Conservation (phyloP, 2,329 filamentous ascomycete genomes). For the Gaeumannomyces sp. region DNA sequence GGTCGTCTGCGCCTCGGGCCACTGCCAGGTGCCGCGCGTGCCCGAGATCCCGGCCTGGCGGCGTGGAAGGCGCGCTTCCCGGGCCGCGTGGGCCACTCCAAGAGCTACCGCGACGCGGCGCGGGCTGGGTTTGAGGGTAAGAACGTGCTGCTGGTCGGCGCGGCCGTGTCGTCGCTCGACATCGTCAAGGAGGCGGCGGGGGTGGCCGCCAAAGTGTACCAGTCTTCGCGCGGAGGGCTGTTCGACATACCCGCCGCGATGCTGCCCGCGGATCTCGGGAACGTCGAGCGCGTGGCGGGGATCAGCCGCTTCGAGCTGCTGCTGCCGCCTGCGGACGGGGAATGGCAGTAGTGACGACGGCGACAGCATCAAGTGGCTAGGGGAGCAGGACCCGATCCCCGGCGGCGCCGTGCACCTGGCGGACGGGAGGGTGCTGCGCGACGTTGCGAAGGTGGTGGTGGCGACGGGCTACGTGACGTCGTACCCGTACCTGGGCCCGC, state of each 20-base stretch:
- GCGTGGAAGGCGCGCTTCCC: constrained; percentile 51
- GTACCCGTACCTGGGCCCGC: constrained; percentile 50
- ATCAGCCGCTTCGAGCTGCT: constrained; percentile 36
- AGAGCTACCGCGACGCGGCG: constrained; percentile 61
- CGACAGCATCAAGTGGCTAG: background rate
- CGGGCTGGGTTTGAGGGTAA: constrained; percentile 31
- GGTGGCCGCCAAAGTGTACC: constrained; percentile 33
- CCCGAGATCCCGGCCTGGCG: constrained; percentile 54
- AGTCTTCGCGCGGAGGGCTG: constrained; percentile 51
- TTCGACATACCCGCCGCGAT: constrained; percentile 51
- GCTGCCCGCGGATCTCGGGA: constrained; percentile 37
- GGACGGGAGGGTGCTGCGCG: constrained; percentile 43
- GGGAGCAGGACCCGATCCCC: background rate
- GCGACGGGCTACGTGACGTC: constrained; percentile 65
- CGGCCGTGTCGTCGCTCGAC: constrained; percentile 37
- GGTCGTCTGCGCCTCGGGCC: constrained; percentile 59
- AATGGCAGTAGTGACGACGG: no score
- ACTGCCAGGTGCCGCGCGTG: constrained; percentile 58
- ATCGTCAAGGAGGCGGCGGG: constrained; percentile 34
- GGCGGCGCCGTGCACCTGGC: constrained; percentile 3
- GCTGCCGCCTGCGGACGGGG: no score
- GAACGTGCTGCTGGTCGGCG: constrained; percentile 46
- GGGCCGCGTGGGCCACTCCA: constrained; percentile 57
- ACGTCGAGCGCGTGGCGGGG: constrained; percentile 44
- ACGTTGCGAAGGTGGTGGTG: constrained; percentile 57